Percentiles rank a stretch among this genome's conserved stretches.
Evolutionary conservation across 1,139 yeast species (phyloP).

Genomic region (Nakaseomyces sp.): DNA sequence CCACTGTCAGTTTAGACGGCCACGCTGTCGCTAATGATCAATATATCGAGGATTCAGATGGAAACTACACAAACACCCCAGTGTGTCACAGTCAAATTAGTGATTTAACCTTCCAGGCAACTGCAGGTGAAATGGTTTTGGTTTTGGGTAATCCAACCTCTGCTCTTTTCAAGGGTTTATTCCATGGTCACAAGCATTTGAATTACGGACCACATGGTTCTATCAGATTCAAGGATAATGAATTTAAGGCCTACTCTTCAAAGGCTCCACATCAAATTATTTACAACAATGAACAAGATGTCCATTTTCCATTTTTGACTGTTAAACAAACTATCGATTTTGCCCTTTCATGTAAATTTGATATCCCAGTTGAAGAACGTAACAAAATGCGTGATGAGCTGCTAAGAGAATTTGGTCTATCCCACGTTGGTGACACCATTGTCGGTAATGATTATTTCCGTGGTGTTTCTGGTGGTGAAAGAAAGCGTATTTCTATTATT

Average conservation of each 20-base stretch:
- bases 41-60: slow-evolving; percentile 6
- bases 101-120: slow-evolving; percentile 25
- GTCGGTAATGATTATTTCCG: slow-evolving; percentile 39
- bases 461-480: slow-evolving; percentile 41
- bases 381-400: slow-evolving; percentile 34
- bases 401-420: slow-evolving; percentile 37
- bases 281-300: slow-evolving; percentile 43
- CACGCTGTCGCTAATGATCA: slow-evolving; percentile 7
- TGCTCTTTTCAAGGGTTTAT: slow-evolving; percentile 17
- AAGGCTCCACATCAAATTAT: slow-evolving; percentile 33
- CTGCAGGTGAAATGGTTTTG: slow-evolving; percentile 26
- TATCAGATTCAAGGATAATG: slow-evolving; percentile 19
- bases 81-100: slow-evolving; percentile 5
- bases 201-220: slow-evolving; percentile 31
- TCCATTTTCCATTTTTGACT: slow-evolving; percentile 41
- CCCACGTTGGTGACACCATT: slow-evolving; percentile 35
- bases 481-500: slow-evolving; percentile 40
- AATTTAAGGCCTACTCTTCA: slow-evolving; percentile 20
- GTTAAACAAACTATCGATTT: slow-evolving; percentile 41
- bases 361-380: slow-evolving; percentile 32
- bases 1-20: slow-evolving; percentile 13
- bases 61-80: background rate
- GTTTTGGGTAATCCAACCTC: slow-evolving; percentile 24
- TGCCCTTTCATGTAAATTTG: slow-evolving; percentile 31
- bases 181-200: slow-evolving; percentile 19